Conservation (phyloP, 1,139 yeast genomes). For the Saccharomyces pastorianus region DNA sequence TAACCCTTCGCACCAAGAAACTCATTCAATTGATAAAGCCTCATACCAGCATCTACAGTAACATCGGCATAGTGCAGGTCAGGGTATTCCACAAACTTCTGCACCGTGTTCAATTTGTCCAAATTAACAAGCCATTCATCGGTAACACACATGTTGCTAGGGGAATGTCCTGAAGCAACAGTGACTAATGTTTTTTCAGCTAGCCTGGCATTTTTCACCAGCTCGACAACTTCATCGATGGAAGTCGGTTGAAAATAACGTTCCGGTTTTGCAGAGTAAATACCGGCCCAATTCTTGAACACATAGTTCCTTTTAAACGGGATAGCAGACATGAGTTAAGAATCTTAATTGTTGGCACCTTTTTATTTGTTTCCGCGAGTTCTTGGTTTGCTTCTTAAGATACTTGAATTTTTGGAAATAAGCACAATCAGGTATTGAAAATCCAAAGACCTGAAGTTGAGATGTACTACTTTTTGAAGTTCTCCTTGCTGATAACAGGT, state of each 20-base stretch:
- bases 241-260: slow-evolving; percentile 68
- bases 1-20: slow-evolving; percentile 54
- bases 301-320: slow-evolving; percentile 19
- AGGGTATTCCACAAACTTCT: slow-evolving; percentile 37
- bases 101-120: slow-evolving; percentile 58
- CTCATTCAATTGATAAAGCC: slow-evolving; percentile 71
- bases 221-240: slow-evolving; percentile 52
- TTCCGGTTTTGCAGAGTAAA: slow-evolving; percentile 69
- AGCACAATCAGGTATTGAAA: neutral
- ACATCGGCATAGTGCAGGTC: slow-evolving; percentile 73
- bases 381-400: neutral
- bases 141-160: slow-evolving; percentile 85
- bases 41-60: slow-evolving; percentile 85
- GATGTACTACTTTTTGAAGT: neutral
- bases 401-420: neutral
- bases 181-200: slow-evolving; percentile 64
- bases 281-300: slow-evolving; percentile 81
- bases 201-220: slow-evolving; percentile 58
- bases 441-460: neutral
- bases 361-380: neutral
- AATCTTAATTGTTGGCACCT: neutral
- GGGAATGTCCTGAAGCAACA: slow-evolving; percentile 94
- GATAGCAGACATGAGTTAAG: neutral
- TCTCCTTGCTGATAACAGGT: neutral
- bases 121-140: slow-evolving; percentile 81